Evolutionary conservation across 1,284 basidiomycete species (phyloP).

Genomic region (Fistulina hepatica): DNA sequence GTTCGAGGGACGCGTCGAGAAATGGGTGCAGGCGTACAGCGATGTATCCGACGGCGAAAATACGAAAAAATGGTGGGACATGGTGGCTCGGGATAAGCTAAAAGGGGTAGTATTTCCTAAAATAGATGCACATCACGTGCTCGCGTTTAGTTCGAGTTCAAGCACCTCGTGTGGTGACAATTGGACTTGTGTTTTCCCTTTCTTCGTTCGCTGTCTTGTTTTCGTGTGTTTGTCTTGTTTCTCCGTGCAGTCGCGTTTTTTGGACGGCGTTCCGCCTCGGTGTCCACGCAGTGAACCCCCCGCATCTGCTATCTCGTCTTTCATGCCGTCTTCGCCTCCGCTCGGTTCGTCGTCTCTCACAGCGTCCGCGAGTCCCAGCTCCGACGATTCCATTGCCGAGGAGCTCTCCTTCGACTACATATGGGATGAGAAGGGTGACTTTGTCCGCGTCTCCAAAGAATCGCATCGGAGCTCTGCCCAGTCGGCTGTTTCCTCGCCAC

Average conservation of each 20-base stretch:
- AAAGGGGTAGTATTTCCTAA: no score
- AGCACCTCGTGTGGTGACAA: no score
- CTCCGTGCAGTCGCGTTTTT: no score
- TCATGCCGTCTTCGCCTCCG: conserved; percentile 10
- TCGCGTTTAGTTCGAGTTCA: no score
- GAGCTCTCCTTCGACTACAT: conserved; percentile 66
- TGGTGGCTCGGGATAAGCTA: no score
- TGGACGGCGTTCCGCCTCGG: no score
- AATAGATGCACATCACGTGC: no score
- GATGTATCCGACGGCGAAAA: conserved; percentile 76
- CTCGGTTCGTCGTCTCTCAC: conserved; percentile 28
- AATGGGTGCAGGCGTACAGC: conserved; percentile 71
- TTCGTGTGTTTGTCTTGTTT: no score
- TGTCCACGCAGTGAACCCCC: no score
- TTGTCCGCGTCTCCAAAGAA: conserved; percentile 39
- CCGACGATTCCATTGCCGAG: conserved; percentile 49
- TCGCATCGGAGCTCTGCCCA: conserved; percentile 21
- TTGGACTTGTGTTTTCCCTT: not conserved
- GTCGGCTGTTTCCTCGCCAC: conserved; percentile 31
- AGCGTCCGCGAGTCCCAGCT: no score
- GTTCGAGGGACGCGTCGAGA: conserved; percentile 54
- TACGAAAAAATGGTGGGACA: conserved; percentile 78
- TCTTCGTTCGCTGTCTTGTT: not conserved
- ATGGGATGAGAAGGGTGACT: conserved; percentile 46
- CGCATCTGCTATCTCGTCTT: conserved; percentile 2